phyloP scores from a whole-genome alignment of 2,329 filamentous ascomycete species.

The Talaromyces sp. region DNA sequence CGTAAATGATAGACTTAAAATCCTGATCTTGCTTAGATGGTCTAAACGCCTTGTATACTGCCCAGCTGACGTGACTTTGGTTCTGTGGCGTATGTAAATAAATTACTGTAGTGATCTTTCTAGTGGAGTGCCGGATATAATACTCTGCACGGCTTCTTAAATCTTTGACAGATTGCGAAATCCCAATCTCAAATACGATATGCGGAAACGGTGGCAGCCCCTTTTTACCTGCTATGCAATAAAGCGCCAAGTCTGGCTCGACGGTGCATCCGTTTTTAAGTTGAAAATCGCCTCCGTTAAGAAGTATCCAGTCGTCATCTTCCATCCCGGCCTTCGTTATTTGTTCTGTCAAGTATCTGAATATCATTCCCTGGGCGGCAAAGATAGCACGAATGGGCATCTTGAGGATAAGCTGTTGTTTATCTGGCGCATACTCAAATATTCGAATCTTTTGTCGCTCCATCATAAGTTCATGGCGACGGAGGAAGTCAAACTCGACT shows the following conservation, averaged over 20 bases:
- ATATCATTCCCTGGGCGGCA: background rate
- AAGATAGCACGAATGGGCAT: slow-evolving; percentile 1
- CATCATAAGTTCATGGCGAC: background rate
- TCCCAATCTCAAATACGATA: slow-evolving; percentile 1
- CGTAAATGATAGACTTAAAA: background rate
- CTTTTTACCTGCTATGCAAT: background rate
- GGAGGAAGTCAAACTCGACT: slow-evolving; percentile 1
- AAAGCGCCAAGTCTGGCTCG: slow-evolving; percentile 1
- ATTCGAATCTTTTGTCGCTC: slow-evolving; percentile 1
- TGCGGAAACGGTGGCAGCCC: background rate
- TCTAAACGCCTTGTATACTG: background rate
- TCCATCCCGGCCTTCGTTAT: background rate
- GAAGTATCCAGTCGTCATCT: slow-evolving; percentile 2
- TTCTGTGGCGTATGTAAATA: slow-evolving; percentile 1
- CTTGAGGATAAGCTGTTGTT: slow-evolving; percentile 1
- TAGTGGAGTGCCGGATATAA: background rate
- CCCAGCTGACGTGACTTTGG: slow-evolving; percentile 1
- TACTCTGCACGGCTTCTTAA: slow-evolving; percentile 1
- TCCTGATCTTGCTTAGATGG: background rate
- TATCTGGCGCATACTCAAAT: slow-evolving; percentile 2
- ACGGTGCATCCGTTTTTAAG: slow-evolving; percentile 1
- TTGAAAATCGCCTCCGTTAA: slow-evolving; percentile 1
- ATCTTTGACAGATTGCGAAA: background rate
- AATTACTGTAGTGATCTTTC: background rate
- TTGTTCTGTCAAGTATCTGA: slow-evolving; percentile 1